Evolutionary conservation across 371 early-diverging fungal genomes (phyloP).

Genomic region (Lichtheimia corymbifera): DNA sequence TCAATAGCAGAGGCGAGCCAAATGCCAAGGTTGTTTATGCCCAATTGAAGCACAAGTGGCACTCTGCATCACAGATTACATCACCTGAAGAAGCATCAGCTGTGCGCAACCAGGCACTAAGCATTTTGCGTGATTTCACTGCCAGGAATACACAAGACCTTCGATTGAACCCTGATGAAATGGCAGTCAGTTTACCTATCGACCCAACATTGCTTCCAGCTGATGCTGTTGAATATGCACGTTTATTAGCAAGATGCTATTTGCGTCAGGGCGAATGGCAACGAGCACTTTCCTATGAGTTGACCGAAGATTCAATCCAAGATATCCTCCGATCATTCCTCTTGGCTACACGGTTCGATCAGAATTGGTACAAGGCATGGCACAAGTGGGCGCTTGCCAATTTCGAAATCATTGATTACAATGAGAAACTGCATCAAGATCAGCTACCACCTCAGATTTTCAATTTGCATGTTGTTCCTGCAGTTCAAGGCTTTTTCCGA

Average conservation of each 20-base stretch:
- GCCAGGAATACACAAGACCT: conserved; percentile 61
- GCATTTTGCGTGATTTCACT: conserved; percentile 65
- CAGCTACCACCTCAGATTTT: conserved; percentile 58
- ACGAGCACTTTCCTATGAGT: conserved; percentile 75
- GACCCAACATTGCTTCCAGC: conserved; percentile 53
- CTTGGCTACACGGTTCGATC: conserved; percentile 90
- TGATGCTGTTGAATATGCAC: conserved; percentile 55
- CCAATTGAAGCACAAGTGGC: conserved; percentile 95
- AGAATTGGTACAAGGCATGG: conserved; percentile 98
- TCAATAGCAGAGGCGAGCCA: conserved; percentile 35
- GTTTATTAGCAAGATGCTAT: conserved; percentile 87
- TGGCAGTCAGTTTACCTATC: conserved; percentile 55
- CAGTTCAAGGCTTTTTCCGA: conserved; percentile 85
- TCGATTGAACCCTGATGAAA: conserved; percentile 58
- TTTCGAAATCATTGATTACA: conserved; percentile 84
- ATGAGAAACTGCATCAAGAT: conserved; percentile 65
- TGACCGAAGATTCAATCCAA: conserved; percentile 74
- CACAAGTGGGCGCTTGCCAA: conserved; percentile 97
- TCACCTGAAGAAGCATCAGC: conserved; percentile 52
- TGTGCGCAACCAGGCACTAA: conserved; percentile 56
- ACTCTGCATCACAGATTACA: conserved; percentile 56
- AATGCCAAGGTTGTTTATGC: conserved; percentile 91
- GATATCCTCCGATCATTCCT: conserved; percentile 82
- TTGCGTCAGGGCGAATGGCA: conserved; percentile 95
- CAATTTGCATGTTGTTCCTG: conserved; percentile 69